These are phyloP conservation scores for Eucalyptus marginata DNA, from an alignment of 345 rosid species.

Conservation along the genomic window DNA sequence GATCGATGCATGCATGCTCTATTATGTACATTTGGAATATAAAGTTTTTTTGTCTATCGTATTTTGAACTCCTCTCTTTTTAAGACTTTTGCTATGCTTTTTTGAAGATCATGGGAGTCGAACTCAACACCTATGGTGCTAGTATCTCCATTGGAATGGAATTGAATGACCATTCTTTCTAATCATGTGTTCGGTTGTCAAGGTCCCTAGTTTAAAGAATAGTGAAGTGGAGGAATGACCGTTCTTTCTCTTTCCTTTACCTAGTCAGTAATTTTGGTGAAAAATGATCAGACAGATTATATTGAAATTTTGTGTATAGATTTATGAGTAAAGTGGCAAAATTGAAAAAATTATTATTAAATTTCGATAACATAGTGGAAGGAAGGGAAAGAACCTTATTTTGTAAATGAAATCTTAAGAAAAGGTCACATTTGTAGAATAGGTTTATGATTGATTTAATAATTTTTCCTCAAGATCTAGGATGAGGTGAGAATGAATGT, in stretches of 20 bases:
- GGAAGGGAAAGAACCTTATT: not conserved
- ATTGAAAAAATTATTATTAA: not conserved
- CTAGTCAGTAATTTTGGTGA: not conserved
- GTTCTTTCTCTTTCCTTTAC: not conserved
- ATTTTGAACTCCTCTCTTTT: not conserved
- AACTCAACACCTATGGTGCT: not conserved
- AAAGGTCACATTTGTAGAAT: too few species aligned
- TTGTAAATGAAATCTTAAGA: not conserved
- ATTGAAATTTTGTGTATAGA: not conserved
- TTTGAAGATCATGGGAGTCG: not conserved
- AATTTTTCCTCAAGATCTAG: not conserved
- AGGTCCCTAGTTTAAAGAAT: not conserved
- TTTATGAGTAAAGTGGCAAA: not conserved
- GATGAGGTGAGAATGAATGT: not conserved
- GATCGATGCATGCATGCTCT: not conserved
- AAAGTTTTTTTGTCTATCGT: not conserved
- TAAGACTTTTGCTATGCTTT: not conserved
- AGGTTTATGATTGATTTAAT: not conserved
- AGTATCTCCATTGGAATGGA: not conserved
- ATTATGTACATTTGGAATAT: not conserved
- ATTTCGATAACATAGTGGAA: not conserved
- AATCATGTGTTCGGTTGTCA: not conserved
- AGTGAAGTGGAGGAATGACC: not conserved
- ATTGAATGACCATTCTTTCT: not conserved
- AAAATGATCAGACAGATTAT: not conserved